phyloP scores from a whole-genome alignment of 1,284 basidiomycete species.

The Leccinum holopus region DNA sequence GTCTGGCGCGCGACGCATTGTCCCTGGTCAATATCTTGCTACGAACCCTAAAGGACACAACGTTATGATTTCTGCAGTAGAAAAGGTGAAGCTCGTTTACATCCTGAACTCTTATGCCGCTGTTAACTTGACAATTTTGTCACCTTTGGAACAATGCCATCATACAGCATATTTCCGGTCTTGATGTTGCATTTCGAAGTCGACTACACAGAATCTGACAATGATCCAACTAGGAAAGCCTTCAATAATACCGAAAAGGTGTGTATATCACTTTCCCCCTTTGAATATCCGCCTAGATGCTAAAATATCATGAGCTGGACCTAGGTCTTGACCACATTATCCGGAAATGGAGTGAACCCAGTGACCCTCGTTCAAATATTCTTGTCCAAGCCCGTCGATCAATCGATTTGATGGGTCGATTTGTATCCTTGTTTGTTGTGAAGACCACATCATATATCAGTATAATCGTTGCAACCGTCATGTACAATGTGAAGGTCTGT shows the following conservation, averaged over 20 bases:
- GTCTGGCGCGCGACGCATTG: conserved; percentile 86
- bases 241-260: conserved; percentile 90
- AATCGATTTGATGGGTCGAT: conserved; percentile 93
- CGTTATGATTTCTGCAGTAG: conserved; percentile 86
- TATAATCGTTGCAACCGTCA: conserved; percentile 89
- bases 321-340: conserved; percentile 96
- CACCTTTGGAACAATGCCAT: conserved; percentile 88
- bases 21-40: conserved; percentile 93
- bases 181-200: conserved; percentile 98
- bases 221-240: conserved; percentile 92
- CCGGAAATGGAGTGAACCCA: conserved; percentile 95
- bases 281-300: conserved; percentile 53
- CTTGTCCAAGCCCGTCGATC: conserved; percentile 89
- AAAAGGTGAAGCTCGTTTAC: conserved; percentile 95
- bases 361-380: conserved; percentile 88
- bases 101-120: conserved; percentile 92
- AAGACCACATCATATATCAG: conserved; percentile 96
- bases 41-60: conserved; percentile 93
- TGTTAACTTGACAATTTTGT: conserved; percentile 94
- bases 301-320: conserved; percentile 97
- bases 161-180: conserved; percentile 88
- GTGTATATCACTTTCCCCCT: conserved; percentile 17
- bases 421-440: conserved; percentile 92
- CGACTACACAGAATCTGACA: conserved; percentile 90
- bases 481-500: conserved; percentile 97